Base-by-base conservation (phyloP, 2,329 filamentous ascomycete genomes). In the Pseudocercospora crystallina region DNA sequence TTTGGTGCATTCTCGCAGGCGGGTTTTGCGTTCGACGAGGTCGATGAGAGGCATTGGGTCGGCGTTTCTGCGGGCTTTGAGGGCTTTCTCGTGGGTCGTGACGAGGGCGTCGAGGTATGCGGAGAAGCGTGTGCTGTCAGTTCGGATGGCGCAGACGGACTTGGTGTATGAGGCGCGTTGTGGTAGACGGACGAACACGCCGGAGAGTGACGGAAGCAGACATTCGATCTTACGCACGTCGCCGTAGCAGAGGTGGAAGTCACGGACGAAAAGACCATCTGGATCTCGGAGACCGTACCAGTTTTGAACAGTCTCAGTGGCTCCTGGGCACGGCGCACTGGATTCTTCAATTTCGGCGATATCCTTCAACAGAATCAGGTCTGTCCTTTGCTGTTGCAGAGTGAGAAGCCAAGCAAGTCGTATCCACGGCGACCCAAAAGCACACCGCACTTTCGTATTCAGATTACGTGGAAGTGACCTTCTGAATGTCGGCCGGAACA, bases 321-420 rank as follows among this genome's bases (percentile, higher is more conserved):
- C 74, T 34, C 78, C 87, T 34, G 80, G 73, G 79, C 95, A 72
- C 64, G 80, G 65, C 69, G 77, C 62, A 58, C 78, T 72, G 20
- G 74, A 78, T 4, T 80, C 77, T 2, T 80, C 74, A 34, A 89
- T 79, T 8, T 80, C 78, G 5, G 86, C 84, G 31, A 96, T 77
- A 33, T 81, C 79, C 51, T 86, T 81, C 29, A 96, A 76, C 5
- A 95, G 72, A 10, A 81, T 80, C 35, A 94, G 72, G 57, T 89
- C 83, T 2, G 79, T 76, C 13, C 81, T 76, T 10, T 82, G 73
- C 58, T 89, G 82, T 68, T 90, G 90, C 45, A 87, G 73, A 2
- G 85, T 91, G 56, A 95, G 77, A 2, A 91, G 77, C 83, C 87
- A 95, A 1, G 90, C 90, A 34, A 96, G 83, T 26, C 89, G 84